phyloP scores from a whole-genome alignment of 2,329 filamentous ascomycete species.

The Elsinoe batatas region DNA sequence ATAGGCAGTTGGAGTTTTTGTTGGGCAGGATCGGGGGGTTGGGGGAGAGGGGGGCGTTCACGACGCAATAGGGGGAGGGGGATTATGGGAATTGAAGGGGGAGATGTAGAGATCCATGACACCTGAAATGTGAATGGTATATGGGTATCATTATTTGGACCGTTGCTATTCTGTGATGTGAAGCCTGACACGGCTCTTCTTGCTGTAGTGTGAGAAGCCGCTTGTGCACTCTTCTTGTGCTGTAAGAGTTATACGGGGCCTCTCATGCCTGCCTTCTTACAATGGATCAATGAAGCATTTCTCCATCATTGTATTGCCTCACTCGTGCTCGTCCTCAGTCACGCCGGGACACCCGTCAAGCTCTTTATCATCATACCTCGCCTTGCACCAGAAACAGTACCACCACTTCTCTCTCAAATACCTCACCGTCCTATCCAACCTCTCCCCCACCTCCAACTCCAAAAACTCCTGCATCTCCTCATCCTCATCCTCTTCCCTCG shows the following conservation, averaged over 20 bases:
- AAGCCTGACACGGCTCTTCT: too few relatives aligned
- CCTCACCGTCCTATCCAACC: slow-evolving; percentile 54
- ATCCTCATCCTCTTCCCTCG: slow-evolving; percentile 55
- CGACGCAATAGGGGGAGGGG: slow-evolving; percentile 25
- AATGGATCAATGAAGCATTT: too few relatives aligned
- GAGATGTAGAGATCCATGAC: too few relatives aligned
- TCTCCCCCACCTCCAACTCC: slow-evolving; percentile 54
- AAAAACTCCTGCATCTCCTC: slow-evolving; percentile 72
- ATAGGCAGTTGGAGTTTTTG: slow-evolving; percentile 64
- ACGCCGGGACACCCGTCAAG: slow-evolving; percentile 86
- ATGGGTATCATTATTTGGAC: neutral
- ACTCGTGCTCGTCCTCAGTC: slow-evolving; percentile 68
- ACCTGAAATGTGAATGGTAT: too few relatives aligned
- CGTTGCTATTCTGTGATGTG: too few relatives aligned
- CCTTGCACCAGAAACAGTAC: slow-evolving; percentile 98
- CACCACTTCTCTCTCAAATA: slow-evolving; percentile 60
- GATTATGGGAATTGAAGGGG: slow-evolving; percentile 23
- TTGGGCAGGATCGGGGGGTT: slow-evolving; percentile 58
- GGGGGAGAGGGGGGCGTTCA: slow-evolving; percentile 29
- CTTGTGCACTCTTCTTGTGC: neutral
- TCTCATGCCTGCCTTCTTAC: neutral
- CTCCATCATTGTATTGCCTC: neutral
- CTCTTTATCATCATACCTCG: slow-evolving; percentile 57
- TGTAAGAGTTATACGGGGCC: neutral
- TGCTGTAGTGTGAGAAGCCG: too few relatives aligned